Base-by-base conservation (phyloP, 768 basidiomycete genomes). In the Amanita brunnescens region DNA sequence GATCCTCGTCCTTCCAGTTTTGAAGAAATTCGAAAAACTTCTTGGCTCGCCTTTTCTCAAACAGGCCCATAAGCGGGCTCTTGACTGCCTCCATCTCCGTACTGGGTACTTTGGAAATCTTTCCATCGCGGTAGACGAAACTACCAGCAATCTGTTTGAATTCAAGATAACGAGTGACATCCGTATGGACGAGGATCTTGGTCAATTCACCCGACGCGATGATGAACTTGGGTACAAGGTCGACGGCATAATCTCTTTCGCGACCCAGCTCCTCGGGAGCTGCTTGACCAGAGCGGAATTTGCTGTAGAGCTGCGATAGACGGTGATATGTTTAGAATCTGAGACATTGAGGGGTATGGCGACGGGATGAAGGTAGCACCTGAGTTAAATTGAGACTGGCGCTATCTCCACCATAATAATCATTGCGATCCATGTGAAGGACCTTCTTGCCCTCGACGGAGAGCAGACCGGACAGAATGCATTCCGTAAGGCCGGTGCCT, bases 391-490 rank as follows among this genome's bases (percentile, higher is more conserved):
- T 99, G 67, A 98, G 73, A 73, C 89, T 92, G 41, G 96, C 96
- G 63, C 90, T 89, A 64, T 97, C 96, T 51, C 90, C 96, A 40
- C 96, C 96, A 56, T 99, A 99, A 70, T 99, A 99, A 69, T 99
- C 95, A 62, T 98, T 98, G 62, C 91, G 78, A 70, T 95, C 93
- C 79, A 96, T 97, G 70, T 99, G 96, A 46, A 99, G 83, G 62
- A 99, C 96, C 74, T 98, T 99, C 80, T 98, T 97, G 57, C 96
- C 95, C 67, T 97, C 96, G 40, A 97, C 95, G n/a, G 95, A 98
- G 61, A 99, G 77, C 61, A 99, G 72, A 33, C 96, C 96, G 13
- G 96, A 98, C 55, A 99, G 82, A 67, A 98, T 94, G 72, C 96
- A 98, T 69, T 99, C 96, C 24, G 95, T 97, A 64, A 99, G 74